Conservation (phyloP, 345 rosid genomes). For the Eucalyptus melliodora region DNA sequence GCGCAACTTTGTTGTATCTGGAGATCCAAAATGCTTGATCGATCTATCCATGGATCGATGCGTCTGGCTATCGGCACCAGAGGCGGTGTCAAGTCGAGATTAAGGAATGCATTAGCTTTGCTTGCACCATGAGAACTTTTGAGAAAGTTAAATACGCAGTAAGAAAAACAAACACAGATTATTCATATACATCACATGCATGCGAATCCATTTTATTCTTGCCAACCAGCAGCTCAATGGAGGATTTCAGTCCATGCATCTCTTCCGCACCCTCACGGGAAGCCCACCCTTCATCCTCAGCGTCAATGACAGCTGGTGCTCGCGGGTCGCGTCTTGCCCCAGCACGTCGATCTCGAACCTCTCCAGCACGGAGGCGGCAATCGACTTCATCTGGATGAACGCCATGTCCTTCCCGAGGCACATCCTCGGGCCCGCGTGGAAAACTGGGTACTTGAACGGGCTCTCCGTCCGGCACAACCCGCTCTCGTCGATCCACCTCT, state of each 20-base stretch:
- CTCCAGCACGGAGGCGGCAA: conserved; percentile 7
- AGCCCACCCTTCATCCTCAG: conserved; percentile 19
- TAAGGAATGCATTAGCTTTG: neutral
- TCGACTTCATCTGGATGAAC: conserved; percentile 29
- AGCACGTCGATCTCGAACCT: conserved; percentile 1
- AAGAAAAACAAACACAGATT: neutral
- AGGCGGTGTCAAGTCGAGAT: neutral
- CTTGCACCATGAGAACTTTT: neutral
- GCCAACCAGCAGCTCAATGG: neutral
- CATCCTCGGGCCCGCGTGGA: conserved; percentile 35
- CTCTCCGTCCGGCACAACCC: conserved; percentile 9
- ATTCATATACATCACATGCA: neutral
- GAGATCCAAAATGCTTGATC: neutral
- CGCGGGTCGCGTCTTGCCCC: neutral
- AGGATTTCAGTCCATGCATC: neutral
- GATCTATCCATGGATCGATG: neutral
- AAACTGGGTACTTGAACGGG: conserved; percentile 19
- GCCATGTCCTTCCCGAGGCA: conserved; percentile 35
- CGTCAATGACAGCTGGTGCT: conserved; percentile 6
- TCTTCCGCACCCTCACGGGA: neutral
- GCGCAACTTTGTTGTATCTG: neutral
- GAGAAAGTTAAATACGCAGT: neutral
- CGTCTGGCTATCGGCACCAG: neutral
- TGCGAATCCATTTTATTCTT: neutral
- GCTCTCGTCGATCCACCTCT: conserved; percentile 18